phyloP scores from a whole-genome alignment of 768 basidiomycete species.

The Boletus rubropictus region DNA sequence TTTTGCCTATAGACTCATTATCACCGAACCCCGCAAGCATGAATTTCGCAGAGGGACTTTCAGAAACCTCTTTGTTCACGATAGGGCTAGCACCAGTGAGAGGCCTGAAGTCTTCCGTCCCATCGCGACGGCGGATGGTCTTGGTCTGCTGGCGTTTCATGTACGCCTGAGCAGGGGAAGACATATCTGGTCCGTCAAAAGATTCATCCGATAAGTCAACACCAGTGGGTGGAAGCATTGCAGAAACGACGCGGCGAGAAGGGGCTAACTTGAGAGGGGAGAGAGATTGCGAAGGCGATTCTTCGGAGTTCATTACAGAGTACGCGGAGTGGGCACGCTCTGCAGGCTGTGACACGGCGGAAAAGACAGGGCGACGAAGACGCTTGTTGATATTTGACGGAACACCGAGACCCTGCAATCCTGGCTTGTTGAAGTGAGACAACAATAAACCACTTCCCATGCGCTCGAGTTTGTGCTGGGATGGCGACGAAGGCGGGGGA shows the following conservation, averaged over 20 bases:
- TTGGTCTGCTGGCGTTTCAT: slow-evolving; percentile 70
- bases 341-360: slow-evolving; percentile 51
- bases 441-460: slow-evolving; percentile 31
- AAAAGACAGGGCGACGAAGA: slow-evolving; percentile 60
- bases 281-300: slow-evolving; percentile 27
- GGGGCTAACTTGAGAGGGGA: slow-evolving; percentile 36
- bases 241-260: slow-evolving; percentile 70
- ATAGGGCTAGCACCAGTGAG: slow-evolving; percentile 61
- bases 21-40: slow-evolving; percentile 77
- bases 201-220: slow-evolving; percentile 46
- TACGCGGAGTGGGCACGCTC: slow-evolving; percentile 40
- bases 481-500: slow-evolving; percentile 46
- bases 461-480: slow-evolving; percentile 42
- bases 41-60: slow-evolving; percentile 54
- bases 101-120: slow-evolving; percentile 75
- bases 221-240: slow-evolving; percentile 45
- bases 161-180: slow-evolving; percentile 78
- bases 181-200: slow-evolving; percentile 59
- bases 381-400: slow-evolving; percentile 55
- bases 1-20: slow-evolving; percentile 89
- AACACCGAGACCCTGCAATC: slow-evolving; percentile 47
- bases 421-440: slow-evolving; percentile 44
- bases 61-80: slow-evolving; percentile 38
- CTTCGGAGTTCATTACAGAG: slow-evolving; percentile 33
- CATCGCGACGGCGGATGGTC: slow-evolving; percentile 74